Percentiles rank a stretch among this genome's conserved stretches.
Evolutionary conservation across 2,329 filamentous ascomycete genomes (phyloP).

Genomic region (Pseudogymnoascus sp.): DNA sequence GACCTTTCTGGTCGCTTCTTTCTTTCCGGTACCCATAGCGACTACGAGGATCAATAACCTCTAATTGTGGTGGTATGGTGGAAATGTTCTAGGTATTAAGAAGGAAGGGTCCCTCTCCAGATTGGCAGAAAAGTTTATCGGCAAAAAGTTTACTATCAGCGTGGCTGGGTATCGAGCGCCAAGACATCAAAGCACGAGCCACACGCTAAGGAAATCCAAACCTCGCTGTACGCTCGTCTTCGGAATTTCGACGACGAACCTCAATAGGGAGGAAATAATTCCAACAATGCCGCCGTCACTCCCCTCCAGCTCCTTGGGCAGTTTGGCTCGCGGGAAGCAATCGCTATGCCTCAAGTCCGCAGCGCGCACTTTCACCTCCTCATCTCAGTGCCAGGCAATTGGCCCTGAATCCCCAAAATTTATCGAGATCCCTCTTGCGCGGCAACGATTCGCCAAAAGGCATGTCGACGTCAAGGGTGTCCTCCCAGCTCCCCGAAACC

Average conservation of each 20-base stretch:
- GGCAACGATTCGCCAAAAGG: constrained; percentile 48
- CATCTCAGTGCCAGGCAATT: constrained; percentile 40
- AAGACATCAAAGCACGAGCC: constrained; percentile 10
- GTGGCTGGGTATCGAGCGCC: constrained; percentile 2
- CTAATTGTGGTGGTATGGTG: constrained; percentile 9
- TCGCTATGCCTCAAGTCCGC: constrained; percentile 24
- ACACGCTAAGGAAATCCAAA: constrained; percentile 11
- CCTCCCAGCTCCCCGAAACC: constrained; percentile 72
- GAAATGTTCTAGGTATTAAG: not conserved
- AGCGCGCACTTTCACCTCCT: constrained; percentile 39
- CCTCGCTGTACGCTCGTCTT: not conserved
- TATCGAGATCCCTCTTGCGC: constrained; percentile 70
- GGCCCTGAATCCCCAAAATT: constrained; percentile 83
- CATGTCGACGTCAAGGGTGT: constrained; percentile 59
- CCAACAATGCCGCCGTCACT: constrained; percentile 25
- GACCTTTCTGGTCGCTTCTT: constrained; percentile 74
- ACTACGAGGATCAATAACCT: not conserved
- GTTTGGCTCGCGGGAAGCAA: constrained; percentile 28
- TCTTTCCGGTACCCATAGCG: constrained; percentile 83
- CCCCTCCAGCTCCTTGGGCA: constrained; percentile 24
- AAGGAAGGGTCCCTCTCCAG: constrained; percentile 16
- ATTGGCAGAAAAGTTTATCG: constrained; percentile 12
- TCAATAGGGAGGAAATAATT: not conserved
- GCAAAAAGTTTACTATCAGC: constrained; percentile 12
- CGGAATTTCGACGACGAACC: constrained; percentile 6